A percentile compares a stretch with the other conserved stretches of the same genome.
These are phyloP conservation scores for Xylaria telfairii DNA, from an alignment of 495 filamentous ascomycete species.

Conservation along the genomic window DNA sequence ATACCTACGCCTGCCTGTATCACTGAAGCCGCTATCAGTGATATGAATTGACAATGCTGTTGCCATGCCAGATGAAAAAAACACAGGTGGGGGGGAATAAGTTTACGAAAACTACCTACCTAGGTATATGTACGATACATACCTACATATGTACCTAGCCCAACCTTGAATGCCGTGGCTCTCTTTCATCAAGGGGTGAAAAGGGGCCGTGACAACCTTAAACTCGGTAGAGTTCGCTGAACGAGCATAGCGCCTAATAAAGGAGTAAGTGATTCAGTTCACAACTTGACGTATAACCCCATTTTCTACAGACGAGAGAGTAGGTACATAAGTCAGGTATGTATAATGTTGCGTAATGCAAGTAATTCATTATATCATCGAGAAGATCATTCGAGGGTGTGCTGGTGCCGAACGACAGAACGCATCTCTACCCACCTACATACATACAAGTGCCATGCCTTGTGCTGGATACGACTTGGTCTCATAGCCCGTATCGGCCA, in stretches of 20 bases:
- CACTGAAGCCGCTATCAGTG: conserved; percentile 5
- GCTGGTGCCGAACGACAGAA: background rate
- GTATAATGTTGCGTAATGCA: background rate
- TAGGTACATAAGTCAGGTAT: background rate
- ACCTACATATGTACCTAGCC: too few species aligned
- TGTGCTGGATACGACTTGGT: too few species aligned
- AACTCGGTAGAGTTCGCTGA: background rate
- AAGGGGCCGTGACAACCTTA: background rate
- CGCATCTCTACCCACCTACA: background rate
- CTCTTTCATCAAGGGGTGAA: background rate
- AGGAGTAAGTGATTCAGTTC: background rate
- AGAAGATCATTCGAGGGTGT: background rate
- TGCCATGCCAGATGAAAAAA: background rate
- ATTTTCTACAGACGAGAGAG: background rate
- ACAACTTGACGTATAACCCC: background rate
- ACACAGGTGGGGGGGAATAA: background rate
- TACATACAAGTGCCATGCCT: background rate
- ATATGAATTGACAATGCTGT: background rate
- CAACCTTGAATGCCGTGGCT: background rate
- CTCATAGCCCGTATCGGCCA: background rate
- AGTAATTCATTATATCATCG: background rate
- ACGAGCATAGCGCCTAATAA: background rate
- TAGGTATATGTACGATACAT: too few species aligned
- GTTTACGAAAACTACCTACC: too few species aligned
- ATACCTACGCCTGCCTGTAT: background rate